phyloP scores from a whole-genome alignment of 768 basidiomycete species.

The Lentinula raphanica region DNA sequence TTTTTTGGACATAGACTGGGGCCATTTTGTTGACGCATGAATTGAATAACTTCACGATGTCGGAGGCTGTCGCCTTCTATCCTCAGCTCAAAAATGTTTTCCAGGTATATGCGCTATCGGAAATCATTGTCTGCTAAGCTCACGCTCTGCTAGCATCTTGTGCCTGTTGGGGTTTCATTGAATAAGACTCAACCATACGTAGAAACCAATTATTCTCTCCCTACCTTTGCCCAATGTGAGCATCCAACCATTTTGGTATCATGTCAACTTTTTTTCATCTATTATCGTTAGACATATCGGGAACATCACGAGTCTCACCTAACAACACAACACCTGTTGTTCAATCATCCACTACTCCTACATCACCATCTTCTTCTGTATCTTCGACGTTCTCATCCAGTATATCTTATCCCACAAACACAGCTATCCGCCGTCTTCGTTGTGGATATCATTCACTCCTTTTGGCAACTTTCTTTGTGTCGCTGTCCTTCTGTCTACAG shows the following conservation, averaged over 20 bases:
- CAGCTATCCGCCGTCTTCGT: not conserved
- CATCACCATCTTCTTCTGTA: not conserved
- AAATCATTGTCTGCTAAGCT: slow-evolving; percentile 9
- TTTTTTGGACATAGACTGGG: slow-evolving; percentile 36
- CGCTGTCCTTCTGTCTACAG: not conserved
- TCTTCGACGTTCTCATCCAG: not conserved
- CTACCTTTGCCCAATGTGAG: slow-evolving; percentile 45
- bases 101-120: slow-evolving; percentile 30
- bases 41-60: slow-evolving; percentile 57
- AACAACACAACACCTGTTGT: not conserved
- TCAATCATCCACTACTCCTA: not conserved
- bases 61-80: slow-evolving; percentile 47
- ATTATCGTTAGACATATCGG: slow-evolving; percentile 3
- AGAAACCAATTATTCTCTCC: slow-evolving; percentile 38
- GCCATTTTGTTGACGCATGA: slow-evolving; percentile 56
- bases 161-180: slow-evolving; percentile 46
- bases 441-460: not conserved
- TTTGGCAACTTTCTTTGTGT: not conserved
- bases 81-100: slow-evolving; percentile 39
- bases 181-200: slow-evolving; percentile 51
- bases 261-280: too few relatives aligned
- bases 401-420: not conserved
- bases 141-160: slow-evolving; percentile 32
- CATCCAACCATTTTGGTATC: not conserved
- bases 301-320: not conserved